These are phyloP conservation scores for Diaporthe ampelina DNA, from an alignment of 2,329 filamentous ascomycete genomes.

Conservation along the genomic window DNA sequence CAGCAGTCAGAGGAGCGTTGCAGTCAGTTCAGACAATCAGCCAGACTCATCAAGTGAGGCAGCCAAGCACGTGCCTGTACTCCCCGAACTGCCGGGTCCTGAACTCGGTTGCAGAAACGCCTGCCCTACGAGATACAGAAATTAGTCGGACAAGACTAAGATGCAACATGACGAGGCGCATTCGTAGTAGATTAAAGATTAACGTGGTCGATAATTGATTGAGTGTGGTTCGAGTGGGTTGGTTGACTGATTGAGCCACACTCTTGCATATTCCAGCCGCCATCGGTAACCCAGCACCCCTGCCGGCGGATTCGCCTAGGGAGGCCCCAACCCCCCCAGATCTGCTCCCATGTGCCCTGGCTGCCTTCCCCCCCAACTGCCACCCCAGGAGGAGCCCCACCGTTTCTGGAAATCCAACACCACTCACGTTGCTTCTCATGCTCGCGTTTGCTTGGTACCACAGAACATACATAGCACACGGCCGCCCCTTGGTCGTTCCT, in stretches of 20 bases:
- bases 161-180: neutral
- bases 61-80: constrained; percentile 27
- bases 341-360: neutral
- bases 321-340: constrained; percentile 23
- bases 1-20: neutral
- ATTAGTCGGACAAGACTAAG: neutral
- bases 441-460: neutral
- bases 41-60: constrained; percentile 1
- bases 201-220: neutral
- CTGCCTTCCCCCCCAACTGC: neutral
- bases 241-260: neutral
- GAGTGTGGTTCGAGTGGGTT: neutral
- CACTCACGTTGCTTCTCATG: neutral
- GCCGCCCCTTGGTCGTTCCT: constrained; percentile 5
- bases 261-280: neutral
- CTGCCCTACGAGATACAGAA: neutral
- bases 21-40: neutral
- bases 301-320: constrained; percentile 26
- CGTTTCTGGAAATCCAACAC: constrained; percentile 4
- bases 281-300: neutral
- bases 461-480: constrained; percentile 10
- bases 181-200: constrained; percentile 6
- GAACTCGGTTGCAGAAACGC: no score
- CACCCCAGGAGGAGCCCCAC: neutral
- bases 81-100: neutral